Conservation (phyloP, 768 basidiomycete species). For the Fistulinella prunicolor region DNA sequence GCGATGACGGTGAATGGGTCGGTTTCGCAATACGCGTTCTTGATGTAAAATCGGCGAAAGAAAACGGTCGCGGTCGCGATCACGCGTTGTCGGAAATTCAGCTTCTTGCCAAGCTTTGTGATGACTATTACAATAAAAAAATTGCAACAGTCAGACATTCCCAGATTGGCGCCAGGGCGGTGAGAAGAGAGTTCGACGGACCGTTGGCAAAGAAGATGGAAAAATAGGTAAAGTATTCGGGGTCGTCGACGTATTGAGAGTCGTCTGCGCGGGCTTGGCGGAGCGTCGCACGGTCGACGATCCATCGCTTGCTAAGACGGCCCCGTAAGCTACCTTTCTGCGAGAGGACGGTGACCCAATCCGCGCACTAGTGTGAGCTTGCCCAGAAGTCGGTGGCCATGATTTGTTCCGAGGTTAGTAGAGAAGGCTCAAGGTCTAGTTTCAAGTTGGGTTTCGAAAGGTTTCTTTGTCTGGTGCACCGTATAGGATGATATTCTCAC, state of each 20-base stretch:
- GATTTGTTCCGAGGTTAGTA: not conserved
- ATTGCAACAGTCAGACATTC: too few species aligned
- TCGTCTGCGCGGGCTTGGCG: constrained; percentile 75
- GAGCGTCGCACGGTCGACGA: constrained; percentile 77
- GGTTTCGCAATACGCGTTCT: constrained; percentile 93
- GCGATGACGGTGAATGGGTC: constrained; percentile 92
- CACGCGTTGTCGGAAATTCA: constrained; percentile 81
- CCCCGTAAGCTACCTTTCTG: constrained; percentile 14
- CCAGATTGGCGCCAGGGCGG: too few species aligned
- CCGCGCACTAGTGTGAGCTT: constrained; percentile 79
- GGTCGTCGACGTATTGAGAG: constrained; percentile 71
- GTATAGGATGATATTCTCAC: too few species aligned
- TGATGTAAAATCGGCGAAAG: constrained; percentile 95
- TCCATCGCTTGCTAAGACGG: constrained; percentile 78
- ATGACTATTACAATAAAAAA: constrained; percentile 56
- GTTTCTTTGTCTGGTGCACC: too few species aligned
- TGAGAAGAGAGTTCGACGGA: constrained; percentile 30
- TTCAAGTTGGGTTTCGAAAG: too few species aligned
- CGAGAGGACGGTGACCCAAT: constrained; percentile 8
- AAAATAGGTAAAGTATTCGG: constrained; percentile 76
- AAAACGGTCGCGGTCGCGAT: constrained; percentile 94
- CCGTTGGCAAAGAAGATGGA: constrained; percentile 88
- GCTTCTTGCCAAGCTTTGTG: constrained; percentile 80
- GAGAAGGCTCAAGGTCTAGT: too few species aligned
- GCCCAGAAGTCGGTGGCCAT: constrained; percentile 95